phyloP scores from a whole-genome alignment of 352 stramenopile genomes.

The Globisporangium middletonii region DNA sequence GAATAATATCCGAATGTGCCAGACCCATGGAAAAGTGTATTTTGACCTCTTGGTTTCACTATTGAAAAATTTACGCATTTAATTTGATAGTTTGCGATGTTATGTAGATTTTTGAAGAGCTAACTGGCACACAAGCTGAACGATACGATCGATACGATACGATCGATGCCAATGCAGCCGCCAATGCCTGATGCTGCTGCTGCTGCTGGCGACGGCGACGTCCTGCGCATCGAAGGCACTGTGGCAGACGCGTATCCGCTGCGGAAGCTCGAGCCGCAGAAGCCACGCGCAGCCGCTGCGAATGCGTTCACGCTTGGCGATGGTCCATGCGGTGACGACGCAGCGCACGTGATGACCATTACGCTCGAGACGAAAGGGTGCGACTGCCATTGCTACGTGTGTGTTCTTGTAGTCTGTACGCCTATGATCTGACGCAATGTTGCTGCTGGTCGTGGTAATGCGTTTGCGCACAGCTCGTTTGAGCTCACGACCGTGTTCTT shows the following conservation, averaged over 20 bases:
- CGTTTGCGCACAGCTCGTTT: conserved; percentile 20
- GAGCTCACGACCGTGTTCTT: conserved; percentile 57
- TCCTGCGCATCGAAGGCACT: conserved; percentile 26
- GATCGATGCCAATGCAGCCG: too few relatives aligned
- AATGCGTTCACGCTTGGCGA: conserved; percentile 43
- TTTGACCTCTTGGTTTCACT: too few relatives aligned
- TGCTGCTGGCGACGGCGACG: conserved; percentile 2
- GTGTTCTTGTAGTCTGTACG: neutral
- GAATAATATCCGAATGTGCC: too few relatives aligned
- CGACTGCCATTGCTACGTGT: neutral
- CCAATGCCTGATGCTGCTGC: neutral
- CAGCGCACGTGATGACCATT: conserved; percentile 43
- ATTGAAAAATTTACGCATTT: too few relatives aligned
- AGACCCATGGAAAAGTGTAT: too few relatives aligned
- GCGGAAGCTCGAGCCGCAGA: conserved; percentile 19
- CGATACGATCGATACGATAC: too few relatives aligned
- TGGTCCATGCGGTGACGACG: conserved; percentile 52
- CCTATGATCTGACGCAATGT: neutral
- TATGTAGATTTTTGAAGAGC: too few relatives aligned
- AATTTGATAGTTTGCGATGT: too few relatives aligned
- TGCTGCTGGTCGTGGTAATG: conserved; percentile 6
- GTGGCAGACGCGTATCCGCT: conserved; percentile 63
- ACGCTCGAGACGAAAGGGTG: conserved; percentile 33
- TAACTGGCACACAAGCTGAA: too few relatives aligned
- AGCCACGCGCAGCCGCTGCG: neutral